A percentile compares a stretch with the other conserved stretches of the same genome.
Evolutionary conservation across 352 stramenopile genomes (phyloP).

Genomic region (Phytopythium mirpurense): DNA sequence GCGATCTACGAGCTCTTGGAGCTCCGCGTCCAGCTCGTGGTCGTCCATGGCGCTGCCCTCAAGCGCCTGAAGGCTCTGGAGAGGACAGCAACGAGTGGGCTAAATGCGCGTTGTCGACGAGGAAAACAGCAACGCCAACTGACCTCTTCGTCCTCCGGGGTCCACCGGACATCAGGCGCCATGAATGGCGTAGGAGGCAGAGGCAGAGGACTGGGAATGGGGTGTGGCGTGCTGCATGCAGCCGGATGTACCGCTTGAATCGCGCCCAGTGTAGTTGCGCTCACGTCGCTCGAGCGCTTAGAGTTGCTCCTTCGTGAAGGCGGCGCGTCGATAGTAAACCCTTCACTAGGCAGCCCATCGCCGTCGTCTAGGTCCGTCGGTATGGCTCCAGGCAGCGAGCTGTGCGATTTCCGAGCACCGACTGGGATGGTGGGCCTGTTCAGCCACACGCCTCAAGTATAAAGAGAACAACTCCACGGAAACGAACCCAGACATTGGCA

Average conservation of each 20-base stretch:
- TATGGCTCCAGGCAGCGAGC: neutral
- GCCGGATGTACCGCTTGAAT: neutral
- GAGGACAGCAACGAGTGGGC: too few species aligned
- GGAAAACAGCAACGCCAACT: too few species aligned
- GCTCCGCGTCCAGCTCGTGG: slow-evolving; percentile 1
- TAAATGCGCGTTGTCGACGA: too few species aligned
- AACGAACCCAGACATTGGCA: too few species aligned
- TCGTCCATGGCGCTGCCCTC: slow-evolving; percentile 14
- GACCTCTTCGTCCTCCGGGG: slow-evolving; percentile 49
- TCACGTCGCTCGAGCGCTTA: neutral
- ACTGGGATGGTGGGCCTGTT: neutral
- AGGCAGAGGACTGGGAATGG: neutral
- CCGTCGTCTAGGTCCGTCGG: neutral
- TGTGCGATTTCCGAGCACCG: neutral
- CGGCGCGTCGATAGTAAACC: too few species aligned
- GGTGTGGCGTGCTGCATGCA: neutral
- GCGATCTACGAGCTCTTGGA: neutral
- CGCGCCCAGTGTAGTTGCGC: neutral
- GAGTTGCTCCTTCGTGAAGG: too few species aligned
- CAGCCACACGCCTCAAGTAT: too few species aligned
- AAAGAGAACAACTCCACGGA: too few species aligned
- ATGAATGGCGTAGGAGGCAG: neutral
- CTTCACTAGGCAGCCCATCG: neutral
- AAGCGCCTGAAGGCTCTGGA: slow-evolving; percentile 28
- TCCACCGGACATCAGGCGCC: slow-evolving; percentile 50